phyloP scores from a whole-genome alignment of 257 asterid species.

The Avicennia marina region DNA sequence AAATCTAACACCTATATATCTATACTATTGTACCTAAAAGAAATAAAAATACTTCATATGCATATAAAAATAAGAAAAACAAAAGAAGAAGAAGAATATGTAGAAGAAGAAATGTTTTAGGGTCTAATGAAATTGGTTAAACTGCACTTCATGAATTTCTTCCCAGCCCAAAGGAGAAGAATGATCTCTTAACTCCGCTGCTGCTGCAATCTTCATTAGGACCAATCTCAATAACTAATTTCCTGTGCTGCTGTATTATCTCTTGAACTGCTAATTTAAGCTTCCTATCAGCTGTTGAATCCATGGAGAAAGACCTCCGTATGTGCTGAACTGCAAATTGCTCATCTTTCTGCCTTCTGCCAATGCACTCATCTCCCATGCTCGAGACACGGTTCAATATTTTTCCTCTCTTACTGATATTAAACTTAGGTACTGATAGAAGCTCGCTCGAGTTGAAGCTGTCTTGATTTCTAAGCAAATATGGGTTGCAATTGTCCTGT shows the following conservation, averaged over 20 bases:
- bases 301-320: constrained; percentile 65
- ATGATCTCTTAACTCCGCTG: constrained; percentile 43
- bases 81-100: neutral
- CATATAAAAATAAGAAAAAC: neutral
- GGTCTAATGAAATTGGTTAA: too few species aligned
- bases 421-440: neutral
- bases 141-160: too few species aligned
- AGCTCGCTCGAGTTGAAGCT: too few species aligned
- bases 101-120: too few species aligned
- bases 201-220: constrained; percentile 26
- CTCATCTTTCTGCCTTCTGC: constrained; percentile 41
- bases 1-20: constrained; percentile 9
- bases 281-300: constrained; percentile 46
- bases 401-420: constrained; percentile 16
- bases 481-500: too few species aligned
- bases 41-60: too few species aligned
- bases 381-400: constrained; percentile 31
- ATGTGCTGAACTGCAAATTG: constrained; percentile 39
- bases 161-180: constrained; percentile 42
- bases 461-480: too few species aligned
- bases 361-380: constrained; percentile 63
- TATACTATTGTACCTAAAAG: constrained; percentile 20
- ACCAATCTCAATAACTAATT: constrained; percentile 11
- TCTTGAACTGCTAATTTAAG: constrained; percentile 46
- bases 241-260: constrained; percentile 26